A percentile compares a stretch with the other conserved stretches of the same genome.
Evolutionary conservation across 23 red algal species (phyloP).

Genomic region (Gracilaria vermiculophylla): DNA sequence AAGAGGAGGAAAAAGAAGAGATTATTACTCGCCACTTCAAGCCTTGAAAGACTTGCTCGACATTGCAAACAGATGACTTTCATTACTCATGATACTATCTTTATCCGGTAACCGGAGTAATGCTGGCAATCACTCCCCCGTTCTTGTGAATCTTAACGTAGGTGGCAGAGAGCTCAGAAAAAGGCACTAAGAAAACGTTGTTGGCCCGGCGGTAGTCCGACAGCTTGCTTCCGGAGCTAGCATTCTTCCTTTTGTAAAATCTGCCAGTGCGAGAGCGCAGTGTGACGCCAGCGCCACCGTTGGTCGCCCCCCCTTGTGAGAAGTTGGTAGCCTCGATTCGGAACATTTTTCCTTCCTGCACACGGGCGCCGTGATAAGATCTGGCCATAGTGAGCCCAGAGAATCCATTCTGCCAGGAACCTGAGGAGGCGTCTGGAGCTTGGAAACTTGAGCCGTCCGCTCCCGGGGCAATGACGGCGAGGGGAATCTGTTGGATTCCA

Average conservation of each 20-base stretch:
- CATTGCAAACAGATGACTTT: background rate
- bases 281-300: slow-evolving; percentile 62
- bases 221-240: slow-evolving; percentile 54
- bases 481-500: slow-evolving; percentile 70
- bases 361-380: slow-evolving; percentile 57
- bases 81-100: background rate
- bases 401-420: slow-evolving; percentile 74
- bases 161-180: slow-evolving; percentile 67
- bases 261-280: slow-evolving; percentile 60
- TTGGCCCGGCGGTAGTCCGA: slow-evolving; percentile 81
- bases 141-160: slow-evolving; percentile 85
- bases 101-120: slow-evolving; percentile 66
- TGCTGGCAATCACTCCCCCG: slow-evolving; percentile 83
- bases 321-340: slow-evolving; percentile 85
- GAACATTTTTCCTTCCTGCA: slow-evolving; percentile 64
- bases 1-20: slow-evolving; percentile 9
- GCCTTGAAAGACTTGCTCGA: background rate
- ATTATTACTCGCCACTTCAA: slow-evolving; percentile 1
- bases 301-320: slow-evolving; percentile 44
- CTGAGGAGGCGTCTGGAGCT: slow-evolving; percentile 31
- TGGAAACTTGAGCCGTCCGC: slow-evolving; percentile 49
- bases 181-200: slow-evolving; percentile 67
- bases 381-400: slow-evolving; percentile 68
- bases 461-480: slow-evolving; percentile 76
- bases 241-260: slow-evolving; percentile 76